Base-by-base conservation (phyloP, 2,329 filamentous ascomycete species). In the Arthrobotrys sphaeroides region DNA sequence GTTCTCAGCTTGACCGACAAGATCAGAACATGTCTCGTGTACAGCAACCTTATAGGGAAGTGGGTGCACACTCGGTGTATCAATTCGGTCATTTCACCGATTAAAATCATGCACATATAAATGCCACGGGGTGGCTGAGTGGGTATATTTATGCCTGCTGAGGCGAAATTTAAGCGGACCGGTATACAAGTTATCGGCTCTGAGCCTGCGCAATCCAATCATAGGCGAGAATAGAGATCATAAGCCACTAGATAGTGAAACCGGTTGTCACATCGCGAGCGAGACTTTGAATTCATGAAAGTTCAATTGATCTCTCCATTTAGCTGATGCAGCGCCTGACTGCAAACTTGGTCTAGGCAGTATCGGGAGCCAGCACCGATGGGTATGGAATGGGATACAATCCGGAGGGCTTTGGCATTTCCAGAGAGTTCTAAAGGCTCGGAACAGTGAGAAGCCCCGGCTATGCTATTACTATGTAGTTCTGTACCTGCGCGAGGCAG, bases 71-170 rank as follows among this genome's bases (percentile, higher is more conserved):
- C 20, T 36, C 26, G 33, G 18, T 43, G 66, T 18, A 70, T 62
- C 45, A 60, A 70, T 45, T 36, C 33, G 24, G 57, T 51, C 45
- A 62, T 53, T 62, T 55, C 57, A 55, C 66, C 53, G 55, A 26
- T 62, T 45, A 55, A 43, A 22, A 49, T 68, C 40, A 47, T 1
- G n/a, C 24, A n/a, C 64, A 68, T 47, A 24, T 28, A 43, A 36
- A 62, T 70, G 45, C 51, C 66, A 70, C 66, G 66, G 45, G 45
- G 66, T 70, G 66, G 66, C 66, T 70, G 33, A 70, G 66, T 55
- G 36, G 26, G 5, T 26, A 53, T 24, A 36, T 42, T 45, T 22
- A 51, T 60, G 42, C 65, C 38, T 33, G n/a, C n/a, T n/a, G 55
- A 62, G 43, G 31, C 55, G 49, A 33, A 59, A 28, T 5, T 49